Conservation (phyloP, 495 filamentous ascomycete species). For the Penicillium coffeae region DNA sequence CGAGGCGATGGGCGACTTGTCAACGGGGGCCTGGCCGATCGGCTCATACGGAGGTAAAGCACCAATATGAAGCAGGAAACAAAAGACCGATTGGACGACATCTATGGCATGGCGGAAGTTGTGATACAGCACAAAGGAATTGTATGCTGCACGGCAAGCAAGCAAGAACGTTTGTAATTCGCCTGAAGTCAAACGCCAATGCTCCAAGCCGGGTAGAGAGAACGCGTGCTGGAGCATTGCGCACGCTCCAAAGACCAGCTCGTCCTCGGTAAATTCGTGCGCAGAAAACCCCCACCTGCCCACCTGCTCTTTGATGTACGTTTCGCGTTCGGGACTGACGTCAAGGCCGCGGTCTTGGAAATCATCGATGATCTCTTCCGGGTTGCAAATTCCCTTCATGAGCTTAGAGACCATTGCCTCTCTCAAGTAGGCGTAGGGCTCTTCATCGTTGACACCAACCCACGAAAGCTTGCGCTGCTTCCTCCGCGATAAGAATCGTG, state of each 20-base stretch:
- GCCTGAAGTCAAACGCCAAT: conserved; percentile 75
- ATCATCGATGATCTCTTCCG: conserved; percentile 53
- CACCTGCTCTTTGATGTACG: conserved; percentile 63
- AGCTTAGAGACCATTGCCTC: conserved; percentile 88
- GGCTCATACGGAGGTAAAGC: conserved; percentile 63
- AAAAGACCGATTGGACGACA: conserved; percentile 90
- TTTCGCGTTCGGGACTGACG: conserved; percentile 54
- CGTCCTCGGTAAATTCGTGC: conserved; percentile 83
- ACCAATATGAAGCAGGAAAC: conserved; percentile 81
- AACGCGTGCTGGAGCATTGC: conserved; percentile 89
- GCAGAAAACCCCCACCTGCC: conserved; percentile 84
- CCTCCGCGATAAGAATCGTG: conserved; percentile 59
- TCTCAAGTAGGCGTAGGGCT: conserved; percentile 83
- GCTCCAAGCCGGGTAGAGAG: conserved; percentile 71
- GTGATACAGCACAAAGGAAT: conserved; percentile 94
- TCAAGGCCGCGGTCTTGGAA: conserved; percentile 40
- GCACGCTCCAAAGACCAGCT: conserved; percentile 73
- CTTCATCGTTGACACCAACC: conserved; percentile 83
- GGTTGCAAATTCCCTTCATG: conserved; percentile 87
- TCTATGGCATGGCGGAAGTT: conserved; percentile 97
- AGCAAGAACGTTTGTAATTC: conserved; percentile 76
- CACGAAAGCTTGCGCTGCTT: conserved; percentile 79
- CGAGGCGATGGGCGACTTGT: conserved; percentile 60
- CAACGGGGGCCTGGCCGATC: conserved; percentile 16
- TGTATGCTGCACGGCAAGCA: conserved; percentile 83